Conservation (phyloP, 768 basidiomycete species). For the Russula abietina region DNA sequence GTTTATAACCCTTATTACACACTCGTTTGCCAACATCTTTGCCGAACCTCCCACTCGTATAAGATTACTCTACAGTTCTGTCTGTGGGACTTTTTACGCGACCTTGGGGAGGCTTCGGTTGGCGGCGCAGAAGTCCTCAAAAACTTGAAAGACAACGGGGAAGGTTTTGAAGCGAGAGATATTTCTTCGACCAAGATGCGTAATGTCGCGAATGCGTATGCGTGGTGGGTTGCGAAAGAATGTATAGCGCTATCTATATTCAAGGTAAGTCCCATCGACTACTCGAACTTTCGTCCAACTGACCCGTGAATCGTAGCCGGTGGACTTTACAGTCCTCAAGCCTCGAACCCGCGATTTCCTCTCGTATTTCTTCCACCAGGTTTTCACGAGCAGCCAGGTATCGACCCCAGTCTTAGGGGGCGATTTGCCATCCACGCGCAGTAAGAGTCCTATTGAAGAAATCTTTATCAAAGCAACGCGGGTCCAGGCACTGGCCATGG, state of each 20-base stretch:
- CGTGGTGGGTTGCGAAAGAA: constrained; percentile 91
- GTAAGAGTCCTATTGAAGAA: constrained; percentile 62
- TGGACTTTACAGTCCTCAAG: constrained; percentile 78
- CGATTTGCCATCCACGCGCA: constrained; percentile 40
- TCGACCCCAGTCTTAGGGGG: constrained; percentile 54
- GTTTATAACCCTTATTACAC: constrained; percentile 94
- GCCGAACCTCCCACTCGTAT: constrained; percentile 71
- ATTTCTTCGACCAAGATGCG: constrained; percentile 52
- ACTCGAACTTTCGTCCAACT: not conserved
- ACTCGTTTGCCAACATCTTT: constrained; percentile 80
- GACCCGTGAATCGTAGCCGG: constrained; percentile 46
- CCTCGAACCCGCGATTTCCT: constrained; percentile 61
- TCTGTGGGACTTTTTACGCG: constrained; percentile 94
- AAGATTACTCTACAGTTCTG: constrained; percentile 92
- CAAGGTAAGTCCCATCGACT: constrained; percentile 50
- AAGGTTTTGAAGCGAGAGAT: constrained; percentile 41
- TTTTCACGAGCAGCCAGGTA: constrained; percentile 72
- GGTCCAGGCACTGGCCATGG: constrained; percentile 61
- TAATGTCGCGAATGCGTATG: constrained; percentile 81
- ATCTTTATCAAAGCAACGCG: constrained; percentile 71
- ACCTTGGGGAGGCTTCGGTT: constrained; percentile 76
- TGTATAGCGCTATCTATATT: constrained; percentile 66
- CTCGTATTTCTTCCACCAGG: constrained; percentile 56
- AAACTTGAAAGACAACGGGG: constrained; percentile 44
- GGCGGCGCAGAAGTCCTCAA: constrained; percentile 77